These are phyloP conservation scores for Lactifluus echinatus DNA, from an alignment of 768 basidiomycete species.

Conservation along the genomic window DNA sequence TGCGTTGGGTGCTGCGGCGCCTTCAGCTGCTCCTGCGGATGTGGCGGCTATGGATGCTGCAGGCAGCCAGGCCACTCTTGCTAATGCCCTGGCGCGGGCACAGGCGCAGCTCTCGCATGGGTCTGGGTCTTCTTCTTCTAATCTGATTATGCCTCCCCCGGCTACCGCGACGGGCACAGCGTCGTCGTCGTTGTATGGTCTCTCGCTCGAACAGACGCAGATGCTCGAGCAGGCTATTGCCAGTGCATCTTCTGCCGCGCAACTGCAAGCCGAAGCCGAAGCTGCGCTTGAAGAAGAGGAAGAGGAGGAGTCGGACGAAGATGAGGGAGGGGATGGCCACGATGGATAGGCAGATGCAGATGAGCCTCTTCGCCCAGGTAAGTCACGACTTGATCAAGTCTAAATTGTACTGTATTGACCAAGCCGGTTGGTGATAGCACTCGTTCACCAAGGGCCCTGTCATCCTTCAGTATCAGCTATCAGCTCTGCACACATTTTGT, in stretches of 20 bases:
- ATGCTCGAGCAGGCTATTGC: slow-evolving; percentile 67
- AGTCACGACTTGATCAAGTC: neutral
- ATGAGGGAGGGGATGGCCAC: slow-evolving; percentile 23
- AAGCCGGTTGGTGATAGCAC: neutral
- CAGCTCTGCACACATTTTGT: no score
- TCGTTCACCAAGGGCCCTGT: neutral
- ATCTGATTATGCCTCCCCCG: slow-evolving; percentile 7
- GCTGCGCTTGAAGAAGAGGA: slow-evolving; percentile 67
- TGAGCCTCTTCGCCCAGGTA: neutral
- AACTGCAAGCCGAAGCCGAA: slow-evolving; percentile 72
- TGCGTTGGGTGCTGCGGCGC: neutral
- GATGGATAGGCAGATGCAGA: neutral
- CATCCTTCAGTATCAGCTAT: no score
- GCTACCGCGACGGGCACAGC: slow-evolving; percentile 3
- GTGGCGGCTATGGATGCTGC: slow-evolving; percentile 31
- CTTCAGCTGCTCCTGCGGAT: slow-evolving; percentile 7
- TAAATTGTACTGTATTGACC: neutral
- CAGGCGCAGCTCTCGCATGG: slow-evolving; percentile 39
- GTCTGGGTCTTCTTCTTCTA: slow-evolving; percentile 15
- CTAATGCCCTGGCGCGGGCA: slow-evolving; percentile 64
- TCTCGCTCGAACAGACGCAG: slow-evolving; percentile 65
- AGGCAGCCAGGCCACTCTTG: slow-evolving; percentile 56
- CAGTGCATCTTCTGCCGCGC: slow-evolving; percentile 64
- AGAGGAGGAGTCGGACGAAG: slow-evolving; percentile 41
- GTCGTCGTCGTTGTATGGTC: slow-evolving; percentile 51